These are phyloP conservation scores for Fragilaria radians DNA, from an alignment of 108 stramenopile genomes.

Conservation along the genomic window DNA sequence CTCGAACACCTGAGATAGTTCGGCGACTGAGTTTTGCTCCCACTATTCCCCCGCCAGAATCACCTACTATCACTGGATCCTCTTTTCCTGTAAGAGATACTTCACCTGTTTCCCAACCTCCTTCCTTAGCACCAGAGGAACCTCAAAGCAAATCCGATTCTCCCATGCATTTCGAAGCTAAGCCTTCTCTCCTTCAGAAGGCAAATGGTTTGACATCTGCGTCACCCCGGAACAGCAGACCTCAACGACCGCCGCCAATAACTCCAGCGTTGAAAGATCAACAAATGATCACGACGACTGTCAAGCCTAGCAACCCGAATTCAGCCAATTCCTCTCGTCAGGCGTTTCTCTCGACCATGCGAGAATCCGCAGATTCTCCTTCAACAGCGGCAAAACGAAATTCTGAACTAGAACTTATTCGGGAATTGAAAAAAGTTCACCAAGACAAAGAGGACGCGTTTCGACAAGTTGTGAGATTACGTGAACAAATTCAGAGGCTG, in stretches of 20 bases:
- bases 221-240: background rate
- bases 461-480: slow-evolving; percentile 15
- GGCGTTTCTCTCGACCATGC: slow-evolving; percentile 2
- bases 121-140: too few species aligned
- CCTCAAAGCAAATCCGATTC: background rate
- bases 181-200: background rate
- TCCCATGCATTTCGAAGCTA: background rate
- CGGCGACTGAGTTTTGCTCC: background rate
- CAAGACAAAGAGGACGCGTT: slow-evolving; percentile 29
- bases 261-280: background rate
- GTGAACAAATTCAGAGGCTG: slow-evolving; percentile 4
- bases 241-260: slow-evolving; percentile 4
- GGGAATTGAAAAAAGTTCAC: slow-evolving; percentile 17
- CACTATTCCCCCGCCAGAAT: background rate
- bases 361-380: slow-evolving; percentile 3
- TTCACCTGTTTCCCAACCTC: too few species aligned
- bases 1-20: background rate
- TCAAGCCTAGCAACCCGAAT: background rate
- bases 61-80: too few species aligned
- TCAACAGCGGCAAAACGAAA: slow-evolving; percentile 3
- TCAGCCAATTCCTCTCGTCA: slow-evolving; percentile 9
- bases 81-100: too few species aligned
- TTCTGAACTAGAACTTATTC: background rate
- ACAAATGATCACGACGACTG: background rate
- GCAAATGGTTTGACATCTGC: background rate